phyloP scores from a whole-genome alignment of 2,329 filamentous ascomycete species.

The Neoascochyta sp. region DNA sequence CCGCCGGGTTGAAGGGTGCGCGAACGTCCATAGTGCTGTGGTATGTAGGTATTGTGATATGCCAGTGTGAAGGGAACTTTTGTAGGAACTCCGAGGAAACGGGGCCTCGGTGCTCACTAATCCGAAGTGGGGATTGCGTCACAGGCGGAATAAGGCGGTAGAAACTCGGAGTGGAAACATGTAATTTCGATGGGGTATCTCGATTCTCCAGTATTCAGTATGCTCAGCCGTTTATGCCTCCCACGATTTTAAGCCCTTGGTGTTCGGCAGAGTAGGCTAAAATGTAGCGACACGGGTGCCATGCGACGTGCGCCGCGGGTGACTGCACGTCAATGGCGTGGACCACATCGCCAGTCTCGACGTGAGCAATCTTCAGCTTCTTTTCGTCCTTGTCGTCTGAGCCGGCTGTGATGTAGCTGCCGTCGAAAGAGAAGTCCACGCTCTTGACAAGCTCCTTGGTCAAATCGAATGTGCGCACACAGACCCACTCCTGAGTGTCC shows the following conservation, averaged over 20 bases:
- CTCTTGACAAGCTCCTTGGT: conserved; percentile 68
- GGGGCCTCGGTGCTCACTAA: too few relatives aligned
- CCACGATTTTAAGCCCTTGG: conserved; percentile 64
- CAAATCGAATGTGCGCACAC: conserved; percentile 65
- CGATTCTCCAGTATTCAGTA: too few relatives aligned
- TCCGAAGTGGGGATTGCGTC: conserved; percentile 12
- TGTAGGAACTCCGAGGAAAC: too few relatives aligned
- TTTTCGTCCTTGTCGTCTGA: conserved; percentile 71
- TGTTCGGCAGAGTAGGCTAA: conserved; percentile 68
- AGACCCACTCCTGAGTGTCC: conserved; percentile 76
- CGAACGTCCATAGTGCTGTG: conserved; percentile 34
- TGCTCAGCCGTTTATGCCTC: conserved; percentile 36
- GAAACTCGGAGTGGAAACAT: background rate
- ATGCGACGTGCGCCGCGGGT: conserved; percentile 64
- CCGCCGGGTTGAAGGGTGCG: conserved; percentile 29
- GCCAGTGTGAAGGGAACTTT: too few relatives aligned
- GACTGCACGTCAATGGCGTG: conserved; percentile 67
- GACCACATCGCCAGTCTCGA: conserved; percentile 69
- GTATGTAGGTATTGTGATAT: background rate
- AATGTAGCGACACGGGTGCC: conserved; percentile 72
- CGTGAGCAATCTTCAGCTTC: conserved; percentile 66
- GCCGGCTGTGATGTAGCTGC: conserved; percentile 68
- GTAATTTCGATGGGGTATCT: conserved; percentile 14
- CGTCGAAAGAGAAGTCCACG: conserved; percentile 75
- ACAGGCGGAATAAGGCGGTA: conserved; percentile 7